Percentiles rank a stretch among this genome's conserved stretches.
Evolutionary conservation across 257 asterid genomes (phyloP).

Genomic region (Petunia axillaris): DNA sequence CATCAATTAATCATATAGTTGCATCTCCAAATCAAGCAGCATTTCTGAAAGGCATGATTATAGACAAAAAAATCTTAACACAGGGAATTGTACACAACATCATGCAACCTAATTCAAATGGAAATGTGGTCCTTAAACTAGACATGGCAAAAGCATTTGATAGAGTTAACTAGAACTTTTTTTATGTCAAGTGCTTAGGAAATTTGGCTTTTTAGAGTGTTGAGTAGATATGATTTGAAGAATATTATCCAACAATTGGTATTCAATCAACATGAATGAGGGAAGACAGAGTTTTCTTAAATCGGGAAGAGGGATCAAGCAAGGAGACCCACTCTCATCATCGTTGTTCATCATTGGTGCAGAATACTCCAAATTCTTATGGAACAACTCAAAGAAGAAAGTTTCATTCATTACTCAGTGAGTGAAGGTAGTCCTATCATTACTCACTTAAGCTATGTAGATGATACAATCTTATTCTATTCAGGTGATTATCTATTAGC

Average conservation of each 20-base stretch:
- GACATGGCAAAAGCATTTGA: not conserved
- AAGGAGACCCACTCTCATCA: not conserved
- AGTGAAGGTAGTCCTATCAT: not conserved
- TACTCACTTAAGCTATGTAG: constrained; percentile 2
- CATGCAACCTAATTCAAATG: not conserved
- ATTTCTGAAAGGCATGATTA: not conserved
- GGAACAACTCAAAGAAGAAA: not conserved
- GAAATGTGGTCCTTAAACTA: not conserved
- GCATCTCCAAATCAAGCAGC: not conserved
- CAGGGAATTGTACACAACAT: not conserved
- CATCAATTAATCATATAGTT: not conserved
- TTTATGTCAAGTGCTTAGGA: not conserved
- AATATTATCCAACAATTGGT: not conserved
- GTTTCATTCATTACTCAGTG: not conserved
- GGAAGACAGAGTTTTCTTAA: not conserved
- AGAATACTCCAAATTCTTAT: not conserved
- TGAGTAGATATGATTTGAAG: not conserved
- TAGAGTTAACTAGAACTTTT: too few relatives aligned
- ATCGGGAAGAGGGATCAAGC: not conserved
- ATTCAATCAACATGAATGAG: not conserved
- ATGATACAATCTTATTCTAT: not conserved
- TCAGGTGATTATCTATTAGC: not conserved
- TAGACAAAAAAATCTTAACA: not conserved
- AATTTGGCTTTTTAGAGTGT: not conserved
- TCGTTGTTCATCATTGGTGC: not conserved